Base-by-base conservation (phyloP, 2,329 filamentous ascomycete species). In the Aspergillus sergii region DNA sequence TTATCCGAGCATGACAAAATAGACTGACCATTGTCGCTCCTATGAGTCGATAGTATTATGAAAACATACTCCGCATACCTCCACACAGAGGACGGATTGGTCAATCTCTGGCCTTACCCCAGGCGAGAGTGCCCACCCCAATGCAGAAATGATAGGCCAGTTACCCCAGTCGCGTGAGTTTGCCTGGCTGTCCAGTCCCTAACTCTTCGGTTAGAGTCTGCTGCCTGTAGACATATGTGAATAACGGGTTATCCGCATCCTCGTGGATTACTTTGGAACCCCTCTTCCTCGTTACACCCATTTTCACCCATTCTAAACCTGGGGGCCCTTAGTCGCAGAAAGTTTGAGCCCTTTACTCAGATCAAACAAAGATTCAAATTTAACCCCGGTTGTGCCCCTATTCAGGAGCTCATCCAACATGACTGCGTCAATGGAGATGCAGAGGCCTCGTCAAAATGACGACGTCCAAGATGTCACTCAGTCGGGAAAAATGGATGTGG, bases 361-460 rank as follows among this genome's bases (percentile, higher is more conserved):
- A 26, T 12, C 14, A 26, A 26, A 26, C 21, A 39, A 39, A 26
- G 34, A 21, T 26, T 23, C 21, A 26, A 9, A 8, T 55, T 19
- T 23, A 32, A 19, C 14, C 4, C n/a, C 12, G 30, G 26, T 10
- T 32, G 26, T 36, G 3, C 30, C 48, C 39, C 30, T 30, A n/a
- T 30, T 26, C 57, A 59, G 55, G 30, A n/a, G 36, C 21, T 10
- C 9, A 16, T 19, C 26, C 19, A 68, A 36, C 6, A 75, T 75
- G 73, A 55, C 64, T 63, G 45, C 63, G 9, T 71, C 70, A 6
- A 57, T 72, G 36, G 73, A 75, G 59, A 68, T 76, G 68, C 71
- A 74, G 53, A 59, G 64, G 39, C 54, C 71, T 59, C 64, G 62
- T 28, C 43, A 61, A 34, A 60, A 21, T 32, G 66, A 64, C n/a